A percentile compares a stretch with the other conserved stretches of the same genome.
Conservation (phyloP, 2,329 filamentous ascomycete genomes). For the Camptophora hylomeconis region DNA sequence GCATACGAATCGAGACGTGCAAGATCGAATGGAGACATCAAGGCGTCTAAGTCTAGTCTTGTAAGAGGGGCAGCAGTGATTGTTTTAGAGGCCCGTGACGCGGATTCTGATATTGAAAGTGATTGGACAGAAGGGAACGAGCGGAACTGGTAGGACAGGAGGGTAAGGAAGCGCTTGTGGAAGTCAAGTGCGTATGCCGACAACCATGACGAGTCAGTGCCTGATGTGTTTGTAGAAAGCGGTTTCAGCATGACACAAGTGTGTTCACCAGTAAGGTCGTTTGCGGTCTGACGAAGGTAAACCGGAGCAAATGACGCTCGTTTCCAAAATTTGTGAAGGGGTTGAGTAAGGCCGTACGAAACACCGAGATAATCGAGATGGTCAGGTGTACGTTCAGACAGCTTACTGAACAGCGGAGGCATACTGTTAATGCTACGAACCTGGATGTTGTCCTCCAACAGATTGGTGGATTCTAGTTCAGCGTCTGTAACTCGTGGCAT, state of each 20-base stretch:
- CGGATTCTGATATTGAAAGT: conserved; percentile 77
- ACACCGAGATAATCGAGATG: conserved; percentile 87
- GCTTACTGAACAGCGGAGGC: conserved; percentile 82
- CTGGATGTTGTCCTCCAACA: conserved; percentile 78
- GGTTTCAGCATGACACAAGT: conserved; percentile 94
- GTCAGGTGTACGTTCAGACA: conserved; percentile 69
- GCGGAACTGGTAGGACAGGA: conserved; percentile 88
- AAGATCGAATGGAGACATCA: conserved; percentile 82
- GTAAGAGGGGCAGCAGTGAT: conserved; percentile 57
- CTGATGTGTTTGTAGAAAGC: conserved; percentile 40
- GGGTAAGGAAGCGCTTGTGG: conserved; percentile 78
- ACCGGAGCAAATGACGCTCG: conserved; percentile 73
- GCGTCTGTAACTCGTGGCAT: conserved; percentile 71
- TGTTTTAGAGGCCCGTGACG: conserved; percentile 36
- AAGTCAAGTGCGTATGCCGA: conserved; percentile 87
- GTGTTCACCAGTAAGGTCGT: conserved; percentile 93
- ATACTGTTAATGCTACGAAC: conserved; percentile 82
- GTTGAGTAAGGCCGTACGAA: conserved; percentile 78
- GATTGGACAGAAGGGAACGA: conserved; percentile 65
- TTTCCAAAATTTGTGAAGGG: conserved; percentile 96
- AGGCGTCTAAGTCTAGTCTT: conserved; percentile 62
- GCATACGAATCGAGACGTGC: conserved; percentile 92
- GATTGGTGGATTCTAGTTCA: conserved; percentile 61
- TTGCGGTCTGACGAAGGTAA: conserved; percentile 87
- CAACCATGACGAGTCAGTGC: conserved; percentile 68